Evolutionary conservation across 345 rosid species (phyloP).

Genomic region (Heritiera littoralis): DNA sequence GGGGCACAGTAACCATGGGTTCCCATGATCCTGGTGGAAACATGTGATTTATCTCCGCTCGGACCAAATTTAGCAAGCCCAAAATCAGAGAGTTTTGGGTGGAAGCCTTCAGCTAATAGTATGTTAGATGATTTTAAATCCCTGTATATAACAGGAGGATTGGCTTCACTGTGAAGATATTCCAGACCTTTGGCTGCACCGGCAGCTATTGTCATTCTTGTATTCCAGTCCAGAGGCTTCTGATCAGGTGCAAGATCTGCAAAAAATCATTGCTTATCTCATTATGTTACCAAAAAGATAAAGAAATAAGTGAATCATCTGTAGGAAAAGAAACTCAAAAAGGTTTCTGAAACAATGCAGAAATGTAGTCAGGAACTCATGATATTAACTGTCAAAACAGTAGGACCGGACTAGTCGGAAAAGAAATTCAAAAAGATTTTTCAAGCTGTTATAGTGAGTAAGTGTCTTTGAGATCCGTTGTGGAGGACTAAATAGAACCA

Average conservation of each 20-base stretch:
- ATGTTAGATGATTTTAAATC: slow-evolving; percentile 69
- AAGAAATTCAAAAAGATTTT: not conserved
- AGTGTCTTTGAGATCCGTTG: not conserved
- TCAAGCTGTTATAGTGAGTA: not conserved
- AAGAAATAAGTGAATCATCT: not conserved
- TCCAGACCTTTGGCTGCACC: slow-evolving; percentile 71
- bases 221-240: slow-evolving; percentile 59
- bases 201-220: slow-evolving; percentile 60
- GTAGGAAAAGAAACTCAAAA: slow-evolving; percentile 7
- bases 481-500: not conserved
- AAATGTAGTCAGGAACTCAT: too few species aligned
- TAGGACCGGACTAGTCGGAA: not conserved
- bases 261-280: slow-evolving; percentile 12
- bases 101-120: slow-evolving; percentile 45
- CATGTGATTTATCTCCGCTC: slow-evolving; percentile 50
- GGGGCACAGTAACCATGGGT: slow-evolving; percentile 80
- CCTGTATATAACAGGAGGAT: slow-evolving; percentile 61
- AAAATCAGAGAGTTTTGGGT: slow-evolving; percentile 69
- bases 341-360: not conserved
- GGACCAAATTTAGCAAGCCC: slow-evolving; percentile 82
- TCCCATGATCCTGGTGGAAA: slow-evolving; percentile 72
- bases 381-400: too few species aligned
- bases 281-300: not conserved
- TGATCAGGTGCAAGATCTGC: slow-evolving; percentile 39
- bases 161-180: slow-evolving; percentile 51